phyloP scores from a whole-genome alignment of 495 filamentous ascomycete genomes.

The Penicillium subrubescens region DNA sequence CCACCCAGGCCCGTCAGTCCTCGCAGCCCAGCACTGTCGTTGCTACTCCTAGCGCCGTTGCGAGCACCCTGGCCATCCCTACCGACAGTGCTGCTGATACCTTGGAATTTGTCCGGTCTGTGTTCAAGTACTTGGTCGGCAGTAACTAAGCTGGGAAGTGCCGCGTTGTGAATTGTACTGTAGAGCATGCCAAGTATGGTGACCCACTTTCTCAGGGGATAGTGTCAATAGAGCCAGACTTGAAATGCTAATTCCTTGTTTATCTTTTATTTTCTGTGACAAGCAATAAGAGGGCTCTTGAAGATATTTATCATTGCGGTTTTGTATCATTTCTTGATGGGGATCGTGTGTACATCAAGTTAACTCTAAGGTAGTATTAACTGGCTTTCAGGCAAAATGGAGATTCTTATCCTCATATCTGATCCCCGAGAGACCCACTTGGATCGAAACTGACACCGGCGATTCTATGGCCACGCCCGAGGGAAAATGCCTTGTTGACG shows the following conservation, averaged over 20 bases:
- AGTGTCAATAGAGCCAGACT: background rate
- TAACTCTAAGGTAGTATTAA: background rate
- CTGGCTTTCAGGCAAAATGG: background rate
- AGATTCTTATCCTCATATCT: background rate
- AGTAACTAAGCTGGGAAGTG: constrained; percentile 9
- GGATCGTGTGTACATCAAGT: no score
- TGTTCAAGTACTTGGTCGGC: constrained; percentile 28
- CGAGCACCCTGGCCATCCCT: constrained; percentile 20
- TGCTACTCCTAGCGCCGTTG: constrained; percentile 12
- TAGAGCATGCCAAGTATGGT: background rate
- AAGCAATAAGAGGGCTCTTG: background rate
- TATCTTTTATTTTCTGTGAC: background rate
- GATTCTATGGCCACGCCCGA: background rate
- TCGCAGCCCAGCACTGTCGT: constrained; percentile 8
- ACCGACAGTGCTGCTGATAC: constrained; percentile 32
- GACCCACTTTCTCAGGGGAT: constrained; percentile 4
- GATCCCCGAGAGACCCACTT: background rate
- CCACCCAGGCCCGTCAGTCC: constrained; percentile 17
- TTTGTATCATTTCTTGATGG: background rate
- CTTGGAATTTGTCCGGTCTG: constrained; percentile 27
- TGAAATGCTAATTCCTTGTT: background rate
- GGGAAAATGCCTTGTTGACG: background rate
- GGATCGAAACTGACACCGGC: background rate
- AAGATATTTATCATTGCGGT: background rate
- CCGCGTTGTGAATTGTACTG: background rate